Conservation (phyloP, 768 basidiomycete genomes). For the Sarcodon sp. region DNA sequence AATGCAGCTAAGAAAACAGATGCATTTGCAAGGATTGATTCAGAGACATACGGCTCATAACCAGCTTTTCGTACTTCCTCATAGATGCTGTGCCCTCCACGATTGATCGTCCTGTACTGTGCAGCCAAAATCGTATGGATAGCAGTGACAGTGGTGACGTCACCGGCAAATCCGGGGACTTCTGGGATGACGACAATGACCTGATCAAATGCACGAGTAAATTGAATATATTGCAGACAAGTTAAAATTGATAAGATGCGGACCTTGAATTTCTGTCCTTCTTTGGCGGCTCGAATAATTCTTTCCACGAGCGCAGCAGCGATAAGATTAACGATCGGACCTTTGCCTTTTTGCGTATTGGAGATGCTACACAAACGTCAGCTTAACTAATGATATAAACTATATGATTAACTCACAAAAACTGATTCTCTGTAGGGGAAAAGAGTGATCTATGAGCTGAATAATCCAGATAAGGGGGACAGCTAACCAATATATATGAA, state of each 20-base stretch:
- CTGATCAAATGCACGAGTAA: slow-evolving; percentile 21
- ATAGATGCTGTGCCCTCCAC: slow-evolving; percentile 80
- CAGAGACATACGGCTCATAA: slow-evolving; percentile 53
- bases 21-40: no score
- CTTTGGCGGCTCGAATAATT: slow-evolving; percentile 66
- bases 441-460: not conserved
- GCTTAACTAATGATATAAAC: not conserved
- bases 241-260: not conserved
- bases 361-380: slow-evolving; percentile 47
- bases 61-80: slow-evolving; percentile 69
- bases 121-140: slow-evolving; percentile 82
- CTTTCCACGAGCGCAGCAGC: slow-evolving; percentile 74
- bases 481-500: slow-evolving; percentile 83
- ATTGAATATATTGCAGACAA: not conserved
- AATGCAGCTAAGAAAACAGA: not conserved
- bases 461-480: not conserved
- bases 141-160: slow-evolving; percentile 52
- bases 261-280: slow-evolving; percentile 69
- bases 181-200: slow-evolving; percentile 85
- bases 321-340: slow-evolving; percentile 69
- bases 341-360: slow-evolving; percentile 42
- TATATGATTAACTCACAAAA: slow-evolving; percentile 46
- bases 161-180: slow-evolving; percentile 81
- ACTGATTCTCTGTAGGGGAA: slow-evolving; percentile 52
- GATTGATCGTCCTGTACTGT: slow-evolving; percentile 80